Conservation (phyloP, 768 basidiomycete species). For the Boletus tomentosulus region DNA sequence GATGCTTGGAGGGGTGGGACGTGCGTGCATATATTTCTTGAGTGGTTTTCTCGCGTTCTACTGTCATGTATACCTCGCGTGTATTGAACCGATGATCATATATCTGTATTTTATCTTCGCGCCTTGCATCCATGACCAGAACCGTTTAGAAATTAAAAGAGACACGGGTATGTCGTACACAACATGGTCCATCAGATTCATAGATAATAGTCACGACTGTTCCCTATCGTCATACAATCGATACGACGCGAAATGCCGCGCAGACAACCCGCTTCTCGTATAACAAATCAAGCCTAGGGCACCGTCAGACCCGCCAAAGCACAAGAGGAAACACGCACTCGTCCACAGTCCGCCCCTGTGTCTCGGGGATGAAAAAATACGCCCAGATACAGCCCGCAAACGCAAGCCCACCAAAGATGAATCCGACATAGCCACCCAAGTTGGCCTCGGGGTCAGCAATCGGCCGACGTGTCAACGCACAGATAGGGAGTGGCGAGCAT, state of each 20-base stretch:
- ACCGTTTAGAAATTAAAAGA: not conserved
- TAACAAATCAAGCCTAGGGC: conserved; percentile 26
- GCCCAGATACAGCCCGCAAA: conserved; percentile 21
- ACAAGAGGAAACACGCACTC: conserved; percentile 16
- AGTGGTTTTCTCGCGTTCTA: too few relatives aligned
- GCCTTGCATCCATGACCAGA: not conserved
- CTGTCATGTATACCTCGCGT: too few relatives aligned
- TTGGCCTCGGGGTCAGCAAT: too few relatives aligned
- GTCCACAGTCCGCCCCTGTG: conserved; percentile 28
- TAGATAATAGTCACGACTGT: not conserved
- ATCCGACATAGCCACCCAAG: conserved; percentile 26
- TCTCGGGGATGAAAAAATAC: too few relatives aligned
- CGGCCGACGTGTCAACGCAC: too few relatives aligned
- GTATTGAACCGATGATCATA: not conserved
- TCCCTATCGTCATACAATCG: conserved; percentile 9
- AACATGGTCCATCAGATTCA: not conserved
- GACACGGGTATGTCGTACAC: not conserved
- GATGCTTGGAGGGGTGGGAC: not conserved
- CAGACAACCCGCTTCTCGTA: conserved; percentile 29
- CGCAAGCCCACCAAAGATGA: conserved; percentile 25
- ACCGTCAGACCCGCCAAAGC: not conserved
- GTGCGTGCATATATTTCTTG: not conserved
- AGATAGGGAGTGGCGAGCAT: too few relatives aligned
- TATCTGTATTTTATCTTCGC: not conserved
- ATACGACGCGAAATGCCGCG: conserved; percentile 23